Evolutionary conservation across 306 rosid genomes (phyloP), one percentile per base, ranked within the genome.

Genomic region (Trifolium pratense): DNA sequence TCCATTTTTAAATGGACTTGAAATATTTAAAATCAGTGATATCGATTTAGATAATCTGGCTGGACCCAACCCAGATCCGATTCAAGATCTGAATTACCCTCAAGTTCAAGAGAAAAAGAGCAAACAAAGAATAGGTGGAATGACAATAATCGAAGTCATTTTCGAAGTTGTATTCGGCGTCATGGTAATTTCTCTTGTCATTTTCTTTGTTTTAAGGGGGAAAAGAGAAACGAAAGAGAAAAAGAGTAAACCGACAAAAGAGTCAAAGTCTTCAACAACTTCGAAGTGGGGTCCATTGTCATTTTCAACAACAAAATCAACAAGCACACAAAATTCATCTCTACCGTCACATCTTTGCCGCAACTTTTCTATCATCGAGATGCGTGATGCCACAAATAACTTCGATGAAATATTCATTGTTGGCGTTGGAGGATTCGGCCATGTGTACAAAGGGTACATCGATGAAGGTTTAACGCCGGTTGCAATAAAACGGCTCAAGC

Each of bases 391-490:
- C 52, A 82, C 89, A 2, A 79, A 60, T 45, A 76, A 79, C 77
- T 85, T 85, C 42, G 79, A 85, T 42, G 78, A 76, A 0, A 32
- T 64, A 16, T 70, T 79, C 75, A 79, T 79, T 23, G 45, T 85
- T 17, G 89, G 89, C 0, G 80, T 46, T 0, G 89, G 86, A 1
- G 89, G 89, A n/a, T 85, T 85, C 18, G 86, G 89, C 45, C 81
- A 82, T 46, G 89, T 86, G 39, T 86, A 86, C 75, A 86, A 86
- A n/a, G 89, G 89, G 7, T 80, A 77, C 81, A 34, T 83, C 15
- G 82, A 83, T 42, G 68, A 70, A 3, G 78, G 78, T 0, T 2
- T 48, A 1, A 83, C 70, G 3, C 84, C 75, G 0, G 88, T 78
- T 0, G 89, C 84, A 0, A 79, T 85, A 42, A 85, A 85, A 17